Evolutionary conservation across 495 filamentous ascomycete species (phyloP), one percentile per base, ranked within the genome.

Genomic region (Penicillium pancosmium): DNA sequence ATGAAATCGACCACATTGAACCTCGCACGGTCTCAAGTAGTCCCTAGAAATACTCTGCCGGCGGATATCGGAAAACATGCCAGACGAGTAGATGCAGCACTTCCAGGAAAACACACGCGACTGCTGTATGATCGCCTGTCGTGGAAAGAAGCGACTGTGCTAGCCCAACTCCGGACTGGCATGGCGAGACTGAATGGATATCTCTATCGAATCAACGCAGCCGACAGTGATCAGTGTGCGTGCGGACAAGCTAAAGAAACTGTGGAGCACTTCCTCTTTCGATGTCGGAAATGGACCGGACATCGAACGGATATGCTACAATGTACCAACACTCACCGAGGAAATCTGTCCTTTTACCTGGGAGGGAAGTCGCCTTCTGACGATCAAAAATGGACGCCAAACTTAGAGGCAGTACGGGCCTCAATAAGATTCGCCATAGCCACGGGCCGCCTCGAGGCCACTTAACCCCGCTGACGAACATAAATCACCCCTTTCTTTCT

Each of bases 391-490:
- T 76, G 61, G 68, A 67, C 59, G 27, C 69, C 67, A 54, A 68
- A 74, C 41, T 67, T 62, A 59, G 63, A 68, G 43, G 70, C 67
- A 50, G 75, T 75, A 58, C 64, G 61, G 18, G 71, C 61, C 55
- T 68, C 68, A 57, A 69, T 75, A 66, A 64, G 63, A 54, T 72
- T 68, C 57, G 65, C 70, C 19, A 72, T 76, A 52, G 57, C 66
- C 36, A 78, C 68, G 34, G 69, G 68, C 57, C 69, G 70, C 63
- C 68, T 76, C 27, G 67, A 75, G 19, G 55, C 50, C 53, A 55
- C 64, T 54, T 66, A 59, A 62, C 44, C 44, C 44, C 52, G 41
- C 55, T 47, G 54, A 56, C 50, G n/a, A 63, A 61, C 54, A 59
- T 35, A 38, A 56, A 57, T 46, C 23, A 60, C 53, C 50, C 38